Base-by-base conservation (phyloP, 495 filamentous ascomycete species). In the Xylaria castorea region DNA sequence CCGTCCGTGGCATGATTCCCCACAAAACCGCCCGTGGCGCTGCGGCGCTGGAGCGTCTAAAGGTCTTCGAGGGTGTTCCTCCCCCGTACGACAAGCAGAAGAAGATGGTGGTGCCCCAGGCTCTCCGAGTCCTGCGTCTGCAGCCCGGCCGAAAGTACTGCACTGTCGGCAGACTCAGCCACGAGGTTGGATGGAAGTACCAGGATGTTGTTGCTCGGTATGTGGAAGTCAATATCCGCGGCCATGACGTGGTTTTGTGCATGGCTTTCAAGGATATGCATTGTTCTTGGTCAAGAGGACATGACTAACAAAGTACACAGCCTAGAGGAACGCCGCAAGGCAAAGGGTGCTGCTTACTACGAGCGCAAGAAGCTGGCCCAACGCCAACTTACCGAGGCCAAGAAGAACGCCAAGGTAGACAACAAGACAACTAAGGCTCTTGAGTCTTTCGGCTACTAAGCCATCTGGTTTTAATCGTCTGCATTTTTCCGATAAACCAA, bases 131-230 rank as follows among this genome's bases (percentile, higher is more conserved):
- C 73, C 88, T 99, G 83, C 88, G 96, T 80, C 89, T 99, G 79
- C 95, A 97, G 89, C 96, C 96, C 79, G 96, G 96, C 80, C 93
- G 96, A 86, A 99, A 99, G 90, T 99, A 95, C 92, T 99, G 97
- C 92, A 95, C 94, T 72, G 95, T 99, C 78, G 96, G 96, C 77
- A 90, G 96, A 83, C 87, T 99, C 81, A 96, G 94, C 87, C 94
- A 98, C 84, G 96, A 99, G 87, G 94, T 98, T 80, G 96, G 96
- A 85, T 99, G 96, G 96, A 98, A 98, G 86, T 99, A 99, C 92
- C 91, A 97, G 89, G 95, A 97, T 83, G 94, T 98, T 85, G 96
- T 99, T 87, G 91, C 89, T 77, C 92, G 94, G 96, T 99, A 85
- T 79, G 95, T 91, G 65, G 60, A 40, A 7, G 57, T 40, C 16